Evolutionary conservation across 108 stramenopile species (phyloP).

Genomic region (Hondaea fermentalgiana): DNA sequence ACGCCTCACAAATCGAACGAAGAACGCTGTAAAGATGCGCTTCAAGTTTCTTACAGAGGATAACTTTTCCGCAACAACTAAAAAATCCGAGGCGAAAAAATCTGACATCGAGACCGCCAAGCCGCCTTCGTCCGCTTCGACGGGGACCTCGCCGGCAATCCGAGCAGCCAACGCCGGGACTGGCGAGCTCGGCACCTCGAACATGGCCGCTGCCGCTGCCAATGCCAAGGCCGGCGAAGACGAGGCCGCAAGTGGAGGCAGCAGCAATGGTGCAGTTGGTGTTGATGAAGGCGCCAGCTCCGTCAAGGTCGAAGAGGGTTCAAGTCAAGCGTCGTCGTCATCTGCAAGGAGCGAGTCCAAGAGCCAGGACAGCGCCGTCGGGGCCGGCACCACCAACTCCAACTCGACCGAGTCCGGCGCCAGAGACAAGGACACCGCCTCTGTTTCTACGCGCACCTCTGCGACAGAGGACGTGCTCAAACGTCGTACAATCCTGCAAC

Average conservation of each 20-base stretch:
- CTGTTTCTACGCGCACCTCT: background rate
- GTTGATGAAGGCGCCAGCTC: background rate
- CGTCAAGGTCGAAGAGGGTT: background rate
- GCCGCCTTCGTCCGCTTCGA: background rate
- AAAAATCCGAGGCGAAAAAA: background rate
- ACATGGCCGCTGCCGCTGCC: background rate
- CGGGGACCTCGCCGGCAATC: background rate
- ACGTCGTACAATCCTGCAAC: background rate
- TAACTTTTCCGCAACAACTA: background rate
- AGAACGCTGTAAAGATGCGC: constrained; percentile 11
- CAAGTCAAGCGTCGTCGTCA: background rate
- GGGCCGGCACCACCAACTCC: background rate
- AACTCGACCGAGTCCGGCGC: background rate
- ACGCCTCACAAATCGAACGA: background rate
- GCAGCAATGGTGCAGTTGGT: too few relatives aligned
- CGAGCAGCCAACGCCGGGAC: background rate
- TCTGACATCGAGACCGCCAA: background rate
- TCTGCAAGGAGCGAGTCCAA: background rate
- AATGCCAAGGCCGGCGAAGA: too few relatives aligned
- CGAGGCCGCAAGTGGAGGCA: too few relatives aligned
- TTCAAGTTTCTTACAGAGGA: constrained; percentile 18
- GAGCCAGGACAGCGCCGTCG: background rate
- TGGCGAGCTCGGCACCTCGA: background rate
- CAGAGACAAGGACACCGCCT: background rate
- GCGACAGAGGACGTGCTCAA: background rate